Evolutionary conservation across 352 stramenopile species (phyloP), one percentile per base, ranked within the genome.

Genomic region (Globisporangium parvum): DNA sequence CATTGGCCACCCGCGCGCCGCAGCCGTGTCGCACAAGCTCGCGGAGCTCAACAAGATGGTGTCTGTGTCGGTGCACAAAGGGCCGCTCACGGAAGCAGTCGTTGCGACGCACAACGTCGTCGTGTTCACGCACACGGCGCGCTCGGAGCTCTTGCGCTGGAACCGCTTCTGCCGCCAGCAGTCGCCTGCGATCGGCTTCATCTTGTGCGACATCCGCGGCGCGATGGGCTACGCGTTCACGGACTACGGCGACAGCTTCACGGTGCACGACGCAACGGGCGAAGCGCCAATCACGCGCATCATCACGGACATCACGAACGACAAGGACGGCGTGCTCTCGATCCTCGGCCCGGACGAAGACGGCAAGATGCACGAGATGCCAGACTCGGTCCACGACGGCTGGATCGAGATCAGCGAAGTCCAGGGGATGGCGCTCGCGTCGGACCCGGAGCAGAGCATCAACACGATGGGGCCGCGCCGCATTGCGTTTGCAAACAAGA

Each of bases 31-130:
- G 23, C 79, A 93, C 70, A 88, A 87, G 70, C 72, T 97, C 31
- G 81, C 87, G 31, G 91, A 97, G 65, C 73, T 97, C 9, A 97
- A 97, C 76, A 93, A 93, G 66, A 88, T 95, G 74, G 88, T 96
- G 56, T 70, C 66, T 0, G 82, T 97, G 2, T 75, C 70, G 10
- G 77, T 95, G 55, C 78, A 94, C 67, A 62, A 71, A 2, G 88
- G 87, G 0, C 47, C 62, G 24, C 69, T 91, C 14, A 89, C 78
- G 2, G 78, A 88, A 53, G 74, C 71, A 12, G 64, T 87, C 40
- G 75, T 91, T 44, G 73, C 66, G 20, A 66, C 62, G 50, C 86
- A 97, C 69, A 86, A 92, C 33, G 85, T 95, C 49, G 79, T 97
- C 37, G 87, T 98, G 28, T 96, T 96, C 65, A 89, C 85, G 44